These are phyloP conservation scores for Calcarisporium arbuscula DNA, from an alignment of 2,329 filamentous ascomycete species.

Conservation along the genomic window DNA sequence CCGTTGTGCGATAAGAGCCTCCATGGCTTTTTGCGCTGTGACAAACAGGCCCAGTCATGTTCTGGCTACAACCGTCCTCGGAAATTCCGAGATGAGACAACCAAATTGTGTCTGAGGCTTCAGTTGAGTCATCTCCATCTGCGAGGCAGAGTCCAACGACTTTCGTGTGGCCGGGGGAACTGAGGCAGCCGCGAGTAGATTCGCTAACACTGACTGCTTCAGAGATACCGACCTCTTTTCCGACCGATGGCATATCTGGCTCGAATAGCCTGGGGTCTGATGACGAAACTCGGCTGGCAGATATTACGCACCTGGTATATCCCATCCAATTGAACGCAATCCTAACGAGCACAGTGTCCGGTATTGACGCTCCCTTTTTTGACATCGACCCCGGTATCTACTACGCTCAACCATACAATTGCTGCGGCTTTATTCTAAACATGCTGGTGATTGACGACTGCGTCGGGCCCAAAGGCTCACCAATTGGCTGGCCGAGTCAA, in stretches of 20 bases:
- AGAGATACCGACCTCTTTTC: no score
- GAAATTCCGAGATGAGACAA: constrained; percentile 11
- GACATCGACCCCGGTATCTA: constrained; percentile 13
- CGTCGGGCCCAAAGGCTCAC: constrained; percentile 1
- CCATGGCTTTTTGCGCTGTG: constrained; percentile 11
- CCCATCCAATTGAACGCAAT: no score
- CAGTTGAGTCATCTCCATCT: background rate
- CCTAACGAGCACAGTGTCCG: no score
- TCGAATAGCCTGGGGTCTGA: no score
- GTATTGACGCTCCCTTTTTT: constrained; percentile 11
- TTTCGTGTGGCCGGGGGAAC: background rate
- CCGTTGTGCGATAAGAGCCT: constrained; percentile 12
- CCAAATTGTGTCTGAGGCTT: background rate
- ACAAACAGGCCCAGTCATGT: constrained; percentile 11
- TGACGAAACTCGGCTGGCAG: no score
- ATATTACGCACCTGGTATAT: no score
- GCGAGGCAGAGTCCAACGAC: background rate
- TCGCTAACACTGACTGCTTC: no score
- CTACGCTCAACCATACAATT: constrained; percentile 11
- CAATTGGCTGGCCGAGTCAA: constrained; percentile 3
- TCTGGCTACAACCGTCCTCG: constrained; percentile 14
- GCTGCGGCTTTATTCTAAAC: constrained; percentile 11
- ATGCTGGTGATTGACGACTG: constrained; percentile 3
- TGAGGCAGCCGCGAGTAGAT: constrained; percentile 4
- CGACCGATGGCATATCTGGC: no score